Evolutionary conservation across 2,329 filamentous ascomycete species (phyloP), one percentile per base, ranked within the genome.

Genomic region (Ceratocystis ficicola): DNA sequence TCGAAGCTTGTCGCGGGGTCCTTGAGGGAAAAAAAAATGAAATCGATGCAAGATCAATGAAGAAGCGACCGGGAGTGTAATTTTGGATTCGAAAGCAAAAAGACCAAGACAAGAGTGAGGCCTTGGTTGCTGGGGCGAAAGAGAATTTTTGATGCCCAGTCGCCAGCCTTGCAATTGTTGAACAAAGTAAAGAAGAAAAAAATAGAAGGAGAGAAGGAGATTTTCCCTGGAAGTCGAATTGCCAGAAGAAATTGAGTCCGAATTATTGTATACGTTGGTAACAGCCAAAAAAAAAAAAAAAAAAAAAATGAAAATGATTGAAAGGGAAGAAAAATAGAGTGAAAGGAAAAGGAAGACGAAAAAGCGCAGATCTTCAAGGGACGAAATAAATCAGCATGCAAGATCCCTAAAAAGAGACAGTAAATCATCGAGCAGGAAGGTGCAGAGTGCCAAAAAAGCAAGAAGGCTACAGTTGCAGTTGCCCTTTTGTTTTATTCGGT

Each of bases 341-440:
- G 22, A 41, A 61, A 22, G n/a, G 36, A 62, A 62, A 44, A 44
- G 12, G 22, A 59, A 32, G 25, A 44, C 12, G 25, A 25, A 44
- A 62, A 32, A 22, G 30, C 48, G 36, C 60, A 62, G 60, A 62
- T 46, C 44, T 62, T 62, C 28, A 36, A 59, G 55, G 55, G 55
- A 59, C 55, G 17, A 59, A 59, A 36, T n/a, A 30, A 59, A 59
- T 59, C 55, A 30, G 25, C 28, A 59, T 52, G 36, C 48, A 10
- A 52, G 48, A 8, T 52, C 48, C 48, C 48, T 20, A 41, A 44
- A 20, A 61, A 46, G 20, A 48, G 12, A 28, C 5, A 44, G 20
- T n/a, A 36, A 52, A 25, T 20, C 55, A 30, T n/a, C 25, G 15
- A 57, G 2, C 17, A 32, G 52, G 52, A 59, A 59, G 32, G 55